A percentile compares a stretch with the other conserved stretches of the same genome.
Evolutionary conservation across 208 protist species (phyloP).

Genomic region (Trichomonas tenax): DNA sequence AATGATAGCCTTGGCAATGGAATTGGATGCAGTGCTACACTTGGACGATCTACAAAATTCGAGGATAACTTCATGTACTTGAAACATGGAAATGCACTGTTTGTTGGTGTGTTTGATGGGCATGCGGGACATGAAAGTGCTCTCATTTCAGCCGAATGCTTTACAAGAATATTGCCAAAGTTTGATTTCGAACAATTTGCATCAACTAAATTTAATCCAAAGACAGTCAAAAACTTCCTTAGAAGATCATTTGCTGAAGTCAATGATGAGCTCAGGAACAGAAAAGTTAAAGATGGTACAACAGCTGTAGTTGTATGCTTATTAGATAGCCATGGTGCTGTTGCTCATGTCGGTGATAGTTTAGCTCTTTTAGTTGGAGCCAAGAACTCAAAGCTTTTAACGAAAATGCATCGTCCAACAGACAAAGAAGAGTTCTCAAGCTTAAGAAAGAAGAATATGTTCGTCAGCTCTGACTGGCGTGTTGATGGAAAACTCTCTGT

Average conservation of each 20-base stretch:
- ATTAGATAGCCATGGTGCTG: neutral
- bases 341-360: neutral
- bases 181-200: neutral
- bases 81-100: neutral
- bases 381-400: neutral
- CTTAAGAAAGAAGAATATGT: neutral
- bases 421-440: neutral
- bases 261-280: neutral
- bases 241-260: neutral
- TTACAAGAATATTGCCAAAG: neutral
- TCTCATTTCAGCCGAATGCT: neutral
- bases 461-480: neutral
- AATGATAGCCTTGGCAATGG: neutral
- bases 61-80: neutral
- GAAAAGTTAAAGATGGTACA: neutral
- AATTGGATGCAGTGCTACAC: neutral
- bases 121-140: neutral
- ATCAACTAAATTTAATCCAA: neutral
- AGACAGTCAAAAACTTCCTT: neutral
- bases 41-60: neutral
- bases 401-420: neutral
- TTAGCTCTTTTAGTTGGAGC: neutral
- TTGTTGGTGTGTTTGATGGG: neutral
- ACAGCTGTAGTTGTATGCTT: neutral
- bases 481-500: neutral